Evolutionary conservation across 2,329 filamentous ascomycete species (phyloP), one percentile per base, ranked within the genome.

Genomic region (Ramularia endophylla): DNA sequence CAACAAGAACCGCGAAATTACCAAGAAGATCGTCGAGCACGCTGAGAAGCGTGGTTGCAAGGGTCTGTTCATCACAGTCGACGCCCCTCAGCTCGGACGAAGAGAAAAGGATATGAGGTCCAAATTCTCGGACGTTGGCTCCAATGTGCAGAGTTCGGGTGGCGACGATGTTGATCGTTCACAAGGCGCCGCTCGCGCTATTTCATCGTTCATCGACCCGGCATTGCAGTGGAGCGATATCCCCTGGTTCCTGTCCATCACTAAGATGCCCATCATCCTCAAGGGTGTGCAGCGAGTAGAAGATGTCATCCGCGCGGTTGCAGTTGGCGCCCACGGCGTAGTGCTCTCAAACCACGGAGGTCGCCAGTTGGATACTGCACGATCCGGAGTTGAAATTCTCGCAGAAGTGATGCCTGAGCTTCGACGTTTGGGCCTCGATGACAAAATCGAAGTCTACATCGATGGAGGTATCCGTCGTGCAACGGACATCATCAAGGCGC

Each of bases 241-340:
- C 2, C 67, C 90, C 1, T 98, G 89, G 89, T 94, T 98, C 71
- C 72, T 80, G 55, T 79, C 78, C 55, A 86, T 97, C 61, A 98
- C 92, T 20, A 80, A 80, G 50, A 94, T 97, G 83, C 92, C 92
- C 41, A 94, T 98, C 60, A 78, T 97, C 39, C 78, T 98, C 52
- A 98, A 98, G 75, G 92, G 92, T 43, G 85, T 98, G 8, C 92
- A 98, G 71, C 80, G 90, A 17, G 88, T 95, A 38, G 92, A 98
- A 63, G 92, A 98, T 61, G 92, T 95, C 3, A 74, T 97, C 49
- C 79, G 80, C 44, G 92, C 92, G n/a, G 62, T 70, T 18, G 56
- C 68, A 52, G 86, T 94, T 46, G 73, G 72, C 13, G 82, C 92
- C 32, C 81, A 94, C 56, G 92, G 87, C 35, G 87, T 97, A 15